Percentiles rank a stretch among this genome's conserved stretches.
Evolutionary conservation across 441 rosid genomes (phyloP).

Genomic region (Corymbia citriodora): DNA sequence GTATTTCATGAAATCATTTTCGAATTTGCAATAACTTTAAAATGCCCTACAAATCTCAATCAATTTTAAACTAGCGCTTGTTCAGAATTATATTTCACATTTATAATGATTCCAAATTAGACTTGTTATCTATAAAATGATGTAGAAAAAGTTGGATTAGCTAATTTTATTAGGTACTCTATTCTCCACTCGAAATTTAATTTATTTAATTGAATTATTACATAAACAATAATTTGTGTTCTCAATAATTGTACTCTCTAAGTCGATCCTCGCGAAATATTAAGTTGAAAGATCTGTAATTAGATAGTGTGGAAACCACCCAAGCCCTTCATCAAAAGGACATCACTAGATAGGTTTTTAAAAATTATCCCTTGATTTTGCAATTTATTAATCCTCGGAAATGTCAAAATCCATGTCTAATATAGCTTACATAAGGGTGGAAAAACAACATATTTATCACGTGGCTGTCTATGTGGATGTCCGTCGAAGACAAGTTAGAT

Average conservation of each 20-base stretch:
- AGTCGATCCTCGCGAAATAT: neutral
- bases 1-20: too few species aligned
- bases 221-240: neutral
- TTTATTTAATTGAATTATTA: neutral
- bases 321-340: neutral
- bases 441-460: neutral
- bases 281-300: neutral
- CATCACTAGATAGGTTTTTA: neutral
- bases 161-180: neutral
- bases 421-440: neutral
- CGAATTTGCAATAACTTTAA: too few species aligned
- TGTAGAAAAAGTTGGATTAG: too few species aligned
- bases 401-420: neutral
- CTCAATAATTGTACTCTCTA: neutral
- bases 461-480: neutral
- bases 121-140: too few species aligned
- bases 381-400: neutral
- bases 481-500: neutral
- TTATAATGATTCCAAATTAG: too few species aligned
- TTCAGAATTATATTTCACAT: too few species aligned
- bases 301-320: neutral
- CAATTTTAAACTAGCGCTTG: too few species aligned
- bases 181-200: neutral
- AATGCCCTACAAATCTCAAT: too few species aligned
- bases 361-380: neutral